These are phyloP conservation scores for Acorus gramineus DNA, from an alignment of 106 monocot species.

Conservation along the genomic window DNA sequence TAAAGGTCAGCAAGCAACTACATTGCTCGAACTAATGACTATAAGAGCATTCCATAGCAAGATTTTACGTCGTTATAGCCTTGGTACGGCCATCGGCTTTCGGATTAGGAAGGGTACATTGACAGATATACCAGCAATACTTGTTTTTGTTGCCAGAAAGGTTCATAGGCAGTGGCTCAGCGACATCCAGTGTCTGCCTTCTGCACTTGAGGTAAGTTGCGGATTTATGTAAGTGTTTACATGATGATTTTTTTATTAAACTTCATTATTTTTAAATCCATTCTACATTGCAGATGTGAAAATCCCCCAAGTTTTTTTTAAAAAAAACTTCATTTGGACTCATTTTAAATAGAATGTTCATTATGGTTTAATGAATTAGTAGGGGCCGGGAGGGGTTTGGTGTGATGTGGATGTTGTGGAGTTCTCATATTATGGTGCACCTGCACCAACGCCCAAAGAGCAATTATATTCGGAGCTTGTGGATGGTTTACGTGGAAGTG, in stretches of 20 bases:
- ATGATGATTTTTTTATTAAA: too few relatives aligned
- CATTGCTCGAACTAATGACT: constrained; percentile 95
- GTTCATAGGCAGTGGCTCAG: constrained; percentile 88
- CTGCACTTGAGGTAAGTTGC: constrained; percentile 63
- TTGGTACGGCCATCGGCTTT: constrained; percentile 92
- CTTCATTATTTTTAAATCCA: too few relatives aligned
- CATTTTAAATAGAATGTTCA: not conserved
- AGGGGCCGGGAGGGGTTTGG: constrained; percentile 98
- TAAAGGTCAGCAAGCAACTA: constrained; percentile 72
- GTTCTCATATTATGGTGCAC: constrained; percentile 95
- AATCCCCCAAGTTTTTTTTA: too few relatives aligned
- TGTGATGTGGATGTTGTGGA: constrained; percentile 99
- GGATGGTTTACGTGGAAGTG: constrained; percentile 87
- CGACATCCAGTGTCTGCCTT: constrained; percentile 68
- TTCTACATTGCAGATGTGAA: too few relatives aligned
- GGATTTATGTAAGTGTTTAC: too few relatives aligned
- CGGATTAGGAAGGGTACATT: constrained; percentile 67
- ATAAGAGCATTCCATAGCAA: constrained; percentile 98
- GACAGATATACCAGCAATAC: constrained; percentile 86
- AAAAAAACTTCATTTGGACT: not conserved
- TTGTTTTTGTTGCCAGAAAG: constrained; percentile 96
- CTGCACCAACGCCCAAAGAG: constrained; percentile 86
- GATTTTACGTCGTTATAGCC: constrained; percentile 78
- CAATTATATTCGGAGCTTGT: constrained; percentile 84
- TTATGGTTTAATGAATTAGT: constrained; percentile 3